A percentile compares a stretch with the other conserved stretches of the same genome.
Conservation (phyloP, 352 stramenopile species). For the Plasmopara viticola region DNA sequence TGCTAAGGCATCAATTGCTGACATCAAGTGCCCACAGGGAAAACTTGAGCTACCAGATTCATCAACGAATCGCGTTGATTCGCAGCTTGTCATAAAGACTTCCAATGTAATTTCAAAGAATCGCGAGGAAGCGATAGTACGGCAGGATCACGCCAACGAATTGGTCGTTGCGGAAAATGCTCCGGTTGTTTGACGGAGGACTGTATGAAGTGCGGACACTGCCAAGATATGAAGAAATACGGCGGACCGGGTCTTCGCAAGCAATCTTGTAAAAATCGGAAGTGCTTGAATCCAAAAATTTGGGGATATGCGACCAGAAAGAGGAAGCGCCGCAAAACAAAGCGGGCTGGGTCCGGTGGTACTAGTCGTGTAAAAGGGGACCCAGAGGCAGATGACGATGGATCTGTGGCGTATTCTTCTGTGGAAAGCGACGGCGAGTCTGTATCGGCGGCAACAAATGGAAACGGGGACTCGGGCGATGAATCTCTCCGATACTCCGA, state of each 20-base stretch:
- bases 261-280: slow-evolving; percentile 83
- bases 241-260: slow-evolving; percentile 79
- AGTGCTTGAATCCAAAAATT: slow-evolving; percentile 69
- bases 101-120: slow-evolving; percentile 26
- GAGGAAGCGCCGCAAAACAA: slow-evolving; percentile 28
- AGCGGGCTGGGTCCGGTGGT: slow-evolving; percentile 10
- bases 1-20: background rate
- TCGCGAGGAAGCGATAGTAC: slow-evolving; percentile 28
- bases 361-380: slow-evolving; percentile 31
- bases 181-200: slow-evolving; percentile 68
- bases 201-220: slow-evolving; percentile 84
- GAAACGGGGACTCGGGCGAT: slow-evolving; percentile 20
- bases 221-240: slow-evolving; percentile 89
- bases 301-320: slow-evolving; percentile 45
- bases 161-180: slow-evolving; percentile 76
- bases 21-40: slow-evolving; percentile 11
- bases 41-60: slow-evolving; percentile 11
- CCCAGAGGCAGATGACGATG: slow-evolving; percentile 39
- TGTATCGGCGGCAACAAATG: slow-evolving; percentile 21
- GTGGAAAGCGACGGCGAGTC: slow-evolving; percentile 54
- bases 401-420: slow-evolving; percentile 37
- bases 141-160: slow-evolving; percentile 47
- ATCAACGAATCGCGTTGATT: slow-evolving; percentile 7
- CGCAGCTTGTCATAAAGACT: slow-evolving; percentile 19
- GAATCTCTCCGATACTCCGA: slow-evolving; percentile 29